Evolutionary conservation across 495 filamentous ascomycete species (phyloP), one percentile per base, ranked within the genome.

Genomic region (Xylaria grammica): DNA sequence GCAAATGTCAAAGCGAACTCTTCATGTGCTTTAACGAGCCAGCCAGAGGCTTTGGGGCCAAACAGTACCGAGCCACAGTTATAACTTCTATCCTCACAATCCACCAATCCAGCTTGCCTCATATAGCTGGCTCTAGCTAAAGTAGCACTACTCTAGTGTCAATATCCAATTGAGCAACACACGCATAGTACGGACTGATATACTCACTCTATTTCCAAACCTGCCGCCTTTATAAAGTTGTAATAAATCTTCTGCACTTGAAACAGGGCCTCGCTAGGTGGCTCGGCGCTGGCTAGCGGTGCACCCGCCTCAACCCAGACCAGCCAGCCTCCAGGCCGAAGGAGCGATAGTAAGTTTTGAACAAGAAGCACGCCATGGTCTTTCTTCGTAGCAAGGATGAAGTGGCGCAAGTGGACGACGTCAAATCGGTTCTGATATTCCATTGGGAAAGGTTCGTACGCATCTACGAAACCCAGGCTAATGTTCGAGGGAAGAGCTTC

Each of bases 291-390:
- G 5, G 20, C 29, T 36, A 51, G 42, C 17, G 29, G 1, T 9
- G 45, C 17, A 24, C 10, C 8, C 3, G 29, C 13, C 20, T 51
- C 58, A 27, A 13, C 40, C 58, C 45, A 61, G 20, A 51, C 58
- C 22, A 61, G n/a, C 27, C 45, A 61, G 19, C 58, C 58, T 3
- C 45, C 45, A 24, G 58, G 58, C 29, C 46, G 29, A 17, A 51
- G 45, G 19, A 61, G 58, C 26, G 58, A 30, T 3, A 51, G 40
- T 24, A 61, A 26, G 20, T 51, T 61, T 7, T 20, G 29, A n/a
- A 17, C 29, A 7, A 61, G 13, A 1, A 27, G 17, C 2, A 50
- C 15, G 3, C 30, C 22, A 11, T 51, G 57, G 22, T 22, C 57
- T 22, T 42, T 60, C 57, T 38, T 50, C n/a, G 9, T 10, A 7